Conservation (phyloP, 306 rosid genomes). For the Canavalia ensiformis region DNA sequence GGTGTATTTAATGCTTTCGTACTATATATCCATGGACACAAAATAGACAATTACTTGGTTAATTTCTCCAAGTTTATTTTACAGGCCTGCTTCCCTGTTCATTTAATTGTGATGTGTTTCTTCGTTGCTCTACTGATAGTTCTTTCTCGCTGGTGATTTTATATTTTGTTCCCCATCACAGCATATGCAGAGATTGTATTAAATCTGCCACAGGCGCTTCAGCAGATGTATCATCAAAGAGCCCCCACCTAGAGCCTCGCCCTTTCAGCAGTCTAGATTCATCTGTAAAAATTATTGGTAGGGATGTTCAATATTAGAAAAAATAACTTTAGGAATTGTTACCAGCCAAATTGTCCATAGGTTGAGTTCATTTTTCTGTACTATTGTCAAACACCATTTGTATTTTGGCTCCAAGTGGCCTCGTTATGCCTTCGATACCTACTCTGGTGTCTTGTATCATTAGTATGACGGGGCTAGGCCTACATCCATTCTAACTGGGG, state of each 20-base stretch:
- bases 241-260: conserved; percentile 46
- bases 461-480: conserved; percentile 31
- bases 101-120: conserved; percentile 25
- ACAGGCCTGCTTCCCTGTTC: conserved; percentile 27
- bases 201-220: conserved; percentile 79
- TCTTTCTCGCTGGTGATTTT: conserved; percentile 7
- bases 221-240: conserved; percentile 61
- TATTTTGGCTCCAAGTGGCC: neutral
- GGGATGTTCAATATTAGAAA: conserved; percentile 48
- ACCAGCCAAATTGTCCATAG: conserved; percentile 37
- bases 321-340: conserved; percentile 32
- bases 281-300: conserved; percentile 59
- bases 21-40: neutral
- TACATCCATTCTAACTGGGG: neutral
- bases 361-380: conserved; percentile 41
- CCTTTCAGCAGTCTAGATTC: conserved; percentile 41
- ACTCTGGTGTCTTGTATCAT: conserved; percentile 41
- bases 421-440: conserved; percentile 31
- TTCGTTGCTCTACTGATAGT: neutral
- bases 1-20: neutral
- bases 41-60: neutral
- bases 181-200: conserved; percentile 95
- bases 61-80: conserved; percentile 35
- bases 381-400: conserved; percentile 28
- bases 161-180: conserved; percentile 51